A percentile compares a stretch with the other conserved stretches of the same genome.
phyloP scores from a whole-genome alignment of 2,329 filamentous ascomycete species.

The Trichoderma sp. region DNA sequence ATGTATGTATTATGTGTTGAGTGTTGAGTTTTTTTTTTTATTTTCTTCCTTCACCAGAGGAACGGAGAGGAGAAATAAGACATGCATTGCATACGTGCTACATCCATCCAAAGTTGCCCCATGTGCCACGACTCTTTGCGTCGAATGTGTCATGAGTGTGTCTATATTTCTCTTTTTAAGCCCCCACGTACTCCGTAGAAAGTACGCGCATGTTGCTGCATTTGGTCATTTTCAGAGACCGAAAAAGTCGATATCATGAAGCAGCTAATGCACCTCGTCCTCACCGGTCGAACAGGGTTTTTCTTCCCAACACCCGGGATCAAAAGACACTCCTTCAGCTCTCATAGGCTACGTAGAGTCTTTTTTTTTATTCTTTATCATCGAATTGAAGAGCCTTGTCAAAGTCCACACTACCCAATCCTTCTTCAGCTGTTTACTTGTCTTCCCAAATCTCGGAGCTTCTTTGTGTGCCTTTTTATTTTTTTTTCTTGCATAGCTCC shows the following conservation, averaged over 20 bases:
- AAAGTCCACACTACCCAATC: neutral
- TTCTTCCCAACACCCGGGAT: neutral
- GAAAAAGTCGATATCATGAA: neutral
- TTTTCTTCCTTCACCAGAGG: neutral
- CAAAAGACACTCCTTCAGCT: neutral
- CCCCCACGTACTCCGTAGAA: neutral
- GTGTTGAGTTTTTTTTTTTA: neutral
- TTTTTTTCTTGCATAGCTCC: neutral
- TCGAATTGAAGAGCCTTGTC: neutral
- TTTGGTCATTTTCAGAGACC: neutral
- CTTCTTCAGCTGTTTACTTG: neutral
- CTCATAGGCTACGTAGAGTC: neutral
- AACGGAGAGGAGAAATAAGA: constrained; percentile 7
- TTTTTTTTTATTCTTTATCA: neutral
- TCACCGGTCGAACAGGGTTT: neutral
- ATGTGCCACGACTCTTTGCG: neutral
- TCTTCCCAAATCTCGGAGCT: neutral
- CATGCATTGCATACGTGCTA: constrained; percentile 9
- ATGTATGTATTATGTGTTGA: neutral
- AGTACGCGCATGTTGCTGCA: neutral
- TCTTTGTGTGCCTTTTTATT: neutral
- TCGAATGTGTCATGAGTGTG: neutral
- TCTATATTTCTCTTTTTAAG: neutral
- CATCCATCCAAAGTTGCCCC: neutral
- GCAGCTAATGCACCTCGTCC: neutral